Evolutionary conservation across 176 grass and related monocot genomes (phyloP).

Genomic region (Rhipidocladum racemiflorum): DNA sequence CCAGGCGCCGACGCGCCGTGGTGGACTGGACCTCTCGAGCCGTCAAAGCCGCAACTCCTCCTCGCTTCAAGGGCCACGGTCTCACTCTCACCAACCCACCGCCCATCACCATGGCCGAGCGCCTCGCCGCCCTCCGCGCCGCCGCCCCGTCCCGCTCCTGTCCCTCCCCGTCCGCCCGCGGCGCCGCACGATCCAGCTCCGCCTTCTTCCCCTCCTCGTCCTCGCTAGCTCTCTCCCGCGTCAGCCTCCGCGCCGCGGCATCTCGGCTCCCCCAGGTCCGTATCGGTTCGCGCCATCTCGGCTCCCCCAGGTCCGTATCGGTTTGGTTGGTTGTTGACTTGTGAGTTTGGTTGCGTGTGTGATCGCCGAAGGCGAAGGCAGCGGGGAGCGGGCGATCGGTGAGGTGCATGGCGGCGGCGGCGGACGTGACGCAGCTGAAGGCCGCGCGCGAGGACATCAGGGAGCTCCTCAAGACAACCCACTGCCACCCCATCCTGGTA

Average conservation of each 20-base stretch:
- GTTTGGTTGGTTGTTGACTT: constrained; percentile 13
- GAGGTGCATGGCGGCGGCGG: constrained; percentile 44
- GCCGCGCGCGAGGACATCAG: constrained; percentile 78
- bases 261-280: constrained; percentile 46
- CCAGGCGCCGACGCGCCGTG: constrained; percentile 14
- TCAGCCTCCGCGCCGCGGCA: constrained; percentile 30
- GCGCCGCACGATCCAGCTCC: constrained; percentile 14
- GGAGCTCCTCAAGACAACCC: constrained; percentile 64
- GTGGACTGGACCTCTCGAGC: not conserved
- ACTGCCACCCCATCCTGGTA: constrained; percentile 94
- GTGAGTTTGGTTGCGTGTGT: not conserved
- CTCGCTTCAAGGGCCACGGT: constrained; percentile 29
- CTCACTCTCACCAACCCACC: constrained; percentile 34
- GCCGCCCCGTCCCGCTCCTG: not conserved
- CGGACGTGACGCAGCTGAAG: constrained; percentile 68
- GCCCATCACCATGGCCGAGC: constrained; percentile 58
- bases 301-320: constrained; percentile 46
- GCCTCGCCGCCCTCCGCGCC: constrained; percentile 42
- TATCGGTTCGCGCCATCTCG: constrained; percentile 16
- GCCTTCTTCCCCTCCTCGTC: constrained; percentile 19
- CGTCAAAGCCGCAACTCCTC: constrained; percentile 15
- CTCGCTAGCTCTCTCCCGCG: constrained; percentile 8
- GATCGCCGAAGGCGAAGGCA: constrained; percentile 18
- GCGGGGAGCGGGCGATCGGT: constrained; percentile 35
- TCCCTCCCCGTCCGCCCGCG: not conserved